Conservation (phyloP, 352 stramenopile genomes). For the Phytophthora pistaciae region DNA sequence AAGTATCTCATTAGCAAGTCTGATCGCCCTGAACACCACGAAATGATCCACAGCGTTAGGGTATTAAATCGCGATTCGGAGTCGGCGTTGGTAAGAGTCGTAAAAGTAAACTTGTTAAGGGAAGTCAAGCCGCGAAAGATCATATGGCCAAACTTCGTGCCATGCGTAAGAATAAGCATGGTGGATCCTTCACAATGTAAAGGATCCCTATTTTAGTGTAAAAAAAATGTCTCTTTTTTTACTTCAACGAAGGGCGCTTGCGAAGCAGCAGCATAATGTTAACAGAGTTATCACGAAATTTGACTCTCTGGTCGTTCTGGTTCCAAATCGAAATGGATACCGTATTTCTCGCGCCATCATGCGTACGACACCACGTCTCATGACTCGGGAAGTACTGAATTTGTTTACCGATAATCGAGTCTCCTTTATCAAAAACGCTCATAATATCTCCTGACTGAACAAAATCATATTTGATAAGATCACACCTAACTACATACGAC, state of each 20-base stretch:
- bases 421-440: neutral
- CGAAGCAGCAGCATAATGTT: too few species aligned
- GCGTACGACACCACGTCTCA: neutral
- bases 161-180: too few species aligned
- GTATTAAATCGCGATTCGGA: neutral
- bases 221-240: too few species aligned
- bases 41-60: neutral
- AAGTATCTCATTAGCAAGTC: neutral
- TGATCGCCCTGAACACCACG: neutral
- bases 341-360: neutral
- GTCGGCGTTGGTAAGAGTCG: too few species aligned
- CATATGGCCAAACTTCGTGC: too few species aligned
- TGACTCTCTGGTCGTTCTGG: too few species aligned
- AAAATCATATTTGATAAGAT: neutral
- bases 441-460: neutral
- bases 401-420: neutral
- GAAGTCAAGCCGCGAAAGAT: too few species aligned
- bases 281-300: too few species aligned
- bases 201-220: too few species aligned
- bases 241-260: too few species aligned
- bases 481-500: neutral
- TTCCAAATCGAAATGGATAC: neutral
- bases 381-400: neutral
- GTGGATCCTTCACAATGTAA: too few species aligned
- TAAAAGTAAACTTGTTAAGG: too few species aligned